phyloP scores from a whole-genome alignment of 2,329 filamentous ascomycete genomes.

The Aureobasidium sp. region DNA sequence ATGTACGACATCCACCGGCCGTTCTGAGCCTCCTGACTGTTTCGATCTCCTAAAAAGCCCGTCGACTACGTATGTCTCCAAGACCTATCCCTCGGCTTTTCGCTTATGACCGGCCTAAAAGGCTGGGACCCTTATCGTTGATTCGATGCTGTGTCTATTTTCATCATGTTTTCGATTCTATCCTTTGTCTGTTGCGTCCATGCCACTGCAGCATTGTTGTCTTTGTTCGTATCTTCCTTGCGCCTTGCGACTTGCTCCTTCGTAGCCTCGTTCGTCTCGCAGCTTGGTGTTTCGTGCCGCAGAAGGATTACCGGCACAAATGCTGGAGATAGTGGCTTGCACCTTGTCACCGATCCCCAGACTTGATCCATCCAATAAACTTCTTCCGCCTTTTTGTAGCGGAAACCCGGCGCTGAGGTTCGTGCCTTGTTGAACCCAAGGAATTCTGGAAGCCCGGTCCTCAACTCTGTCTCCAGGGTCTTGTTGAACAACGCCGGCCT shows the following conservation, averaged over 20 bases:
- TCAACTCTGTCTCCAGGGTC: conserved; percentile 5
- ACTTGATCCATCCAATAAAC: conserved; percentile 13
- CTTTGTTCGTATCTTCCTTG: not conserved
- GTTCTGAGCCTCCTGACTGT: not conserved
- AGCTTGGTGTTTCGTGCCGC: not conserved
- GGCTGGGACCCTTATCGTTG: conserved; percentile 7
- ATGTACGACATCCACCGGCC: not conserved
- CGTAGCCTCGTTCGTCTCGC: not conserved
- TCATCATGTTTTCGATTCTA: not conserved
- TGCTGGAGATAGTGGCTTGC: conserved; percentile 12
- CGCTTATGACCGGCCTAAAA: conserved; percentile 12
- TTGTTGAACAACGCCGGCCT: conserved; percentile 4
- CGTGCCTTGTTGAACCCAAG: conserved; percentile 3
- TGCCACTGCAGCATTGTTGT: not conserved
- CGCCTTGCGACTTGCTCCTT: not conserved
- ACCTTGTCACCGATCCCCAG: conserved; percentile 11
- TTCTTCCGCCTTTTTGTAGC: conserved; percentile 3
- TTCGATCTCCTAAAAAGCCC: conserved; percentile 11
- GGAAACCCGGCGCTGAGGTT: conserved; percentile 7
- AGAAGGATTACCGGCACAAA: not conserved
- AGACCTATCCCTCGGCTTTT: conserved; percentile 7
- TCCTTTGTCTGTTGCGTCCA: not conserved
- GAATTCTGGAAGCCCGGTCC: conserved; percentile 2
- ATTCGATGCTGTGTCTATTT: conserved; percentile 6
- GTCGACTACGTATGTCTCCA: conserved; percentile 3